Base-by-base conservation (phyloP, 352 stramenopile genomes). In the Phytophthora tentaculata region DNA sequence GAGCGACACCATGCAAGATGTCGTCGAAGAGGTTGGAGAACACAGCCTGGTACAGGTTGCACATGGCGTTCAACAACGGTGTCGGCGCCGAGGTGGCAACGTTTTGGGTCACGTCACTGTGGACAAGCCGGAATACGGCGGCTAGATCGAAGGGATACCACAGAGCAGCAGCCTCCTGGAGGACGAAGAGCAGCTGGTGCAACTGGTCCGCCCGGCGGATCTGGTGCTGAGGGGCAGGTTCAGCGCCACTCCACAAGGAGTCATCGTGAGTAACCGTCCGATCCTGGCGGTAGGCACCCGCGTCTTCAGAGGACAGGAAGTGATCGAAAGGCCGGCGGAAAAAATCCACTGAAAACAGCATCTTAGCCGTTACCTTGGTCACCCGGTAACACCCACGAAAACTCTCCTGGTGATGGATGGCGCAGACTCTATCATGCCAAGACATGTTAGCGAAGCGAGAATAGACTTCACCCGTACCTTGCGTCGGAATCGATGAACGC, bases 231-330 rank as follows among this genome's bases (percentile, higher is more conserved):
- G 41, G 41, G 8, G 41, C 41, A 14, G 41, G 41, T 8, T 51
- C 44, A 8, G 44, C 8, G 3, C 44, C 44, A 22, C 44, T 29
- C 28, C 28, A 56, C 20, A 39, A 29, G 2, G 43, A 17, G 56
- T 41, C 56, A 2, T 56, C 44, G 10, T 56, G 43, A 0, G 56
- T 1, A 3, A 56, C 44, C 10, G 14, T 56, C 2, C 56, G 28
- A 8, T 48, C 20, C 26, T 24, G 45, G 1, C 8, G 43, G 12
- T 39, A 64, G 5, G 13, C 43, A 19, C 19, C 56, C 9, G 56
- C 8, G 13, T 10, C 13, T 2, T 56, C 56, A 13, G 56, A 56
- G 5, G 56, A 63, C 44, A 56, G 28, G 28, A 63, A 63, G 7
- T 63, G 29, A 9, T 56, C 44, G 29, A 63, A 55, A 2, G 47